phyloP scores from a whole-genome alignment of 73 alveolate species.

The Stentor roeselii region DNA sequence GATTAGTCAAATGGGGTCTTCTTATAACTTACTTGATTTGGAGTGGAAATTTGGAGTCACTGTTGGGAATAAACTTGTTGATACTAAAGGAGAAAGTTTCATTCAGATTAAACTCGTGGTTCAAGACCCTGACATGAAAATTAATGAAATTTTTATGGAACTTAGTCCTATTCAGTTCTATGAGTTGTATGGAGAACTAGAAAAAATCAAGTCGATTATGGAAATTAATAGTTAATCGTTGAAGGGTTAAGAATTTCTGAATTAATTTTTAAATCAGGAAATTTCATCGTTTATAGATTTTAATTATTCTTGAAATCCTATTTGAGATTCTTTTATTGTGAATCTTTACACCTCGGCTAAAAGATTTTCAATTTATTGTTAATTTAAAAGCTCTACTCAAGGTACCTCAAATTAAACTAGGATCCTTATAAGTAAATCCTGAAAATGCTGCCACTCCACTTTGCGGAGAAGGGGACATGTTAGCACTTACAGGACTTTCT shows the following conservation, averaged over 20 bases:
- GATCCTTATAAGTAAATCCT: neutral
- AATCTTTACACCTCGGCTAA: too few species aligned
- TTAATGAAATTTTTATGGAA: constrained; percentile 18
- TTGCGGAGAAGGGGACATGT: neutral
- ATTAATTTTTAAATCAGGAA: too few species aligned
- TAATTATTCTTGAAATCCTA: too few species aligned
- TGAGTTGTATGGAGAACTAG: constrained; percentile 26
- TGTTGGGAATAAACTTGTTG: constrained; percentile 3
- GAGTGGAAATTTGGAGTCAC: constrained; percentile 31
- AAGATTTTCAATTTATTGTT: too few species aligned
- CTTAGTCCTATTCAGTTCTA: constrained; percentile 4
- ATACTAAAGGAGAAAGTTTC: constrained; percentile 18
- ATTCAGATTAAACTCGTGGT: neutral
- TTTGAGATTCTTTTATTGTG: too few species aligned
- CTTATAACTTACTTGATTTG: neutral
- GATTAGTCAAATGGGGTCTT: constrained; percentile 9
- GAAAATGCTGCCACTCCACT: neutral
- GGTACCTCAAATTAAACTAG: neutral
- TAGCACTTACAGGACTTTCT: neutral
- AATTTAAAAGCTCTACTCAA: neutral
- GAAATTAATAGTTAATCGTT: neutral
- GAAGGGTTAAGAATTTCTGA: too few species aligned
- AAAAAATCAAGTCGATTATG: constrained; percentile 15
- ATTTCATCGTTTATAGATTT: too few species aligned
- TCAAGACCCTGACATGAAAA: constrained; percentile 5